phyloP scores from a whole-genome alignment of 1,284 basidiomycete genomes.

The Austroboletus novae-zelandiae region DNA sequence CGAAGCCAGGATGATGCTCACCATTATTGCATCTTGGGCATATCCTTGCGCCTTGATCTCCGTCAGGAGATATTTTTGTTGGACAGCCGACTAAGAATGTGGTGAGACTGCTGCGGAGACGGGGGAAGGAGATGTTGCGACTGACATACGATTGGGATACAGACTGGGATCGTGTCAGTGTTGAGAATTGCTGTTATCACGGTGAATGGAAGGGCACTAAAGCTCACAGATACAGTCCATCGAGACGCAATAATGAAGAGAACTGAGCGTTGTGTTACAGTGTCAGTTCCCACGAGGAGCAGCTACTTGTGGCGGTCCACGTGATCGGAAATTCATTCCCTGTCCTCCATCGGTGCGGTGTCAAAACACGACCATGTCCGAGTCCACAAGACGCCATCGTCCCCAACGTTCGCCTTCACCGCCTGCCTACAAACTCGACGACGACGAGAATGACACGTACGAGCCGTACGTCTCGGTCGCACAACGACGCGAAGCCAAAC shows the following conservation, averaged over 20 bases:
- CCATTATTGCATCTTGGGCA: constrained; percentile 53
- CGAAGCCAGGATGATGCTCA: constrained; percentile 16
- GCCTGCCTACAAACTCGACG: constrained; percentile 53
- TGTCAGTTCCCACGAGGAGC: too few relatives aligned
- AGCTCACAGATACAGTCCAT: constrained; percentile 37
- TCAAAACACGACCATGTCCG: constrained; percentile 29
- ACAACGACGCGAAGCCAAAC: constrained; percentile 78
- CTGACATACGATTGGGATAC: constrained; percentile 47
- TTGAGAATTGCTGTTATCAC: background rate
- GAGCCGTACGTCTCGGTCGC: constrained; percentile 88
- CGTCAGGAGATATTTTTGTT: constrained; percentile 44
- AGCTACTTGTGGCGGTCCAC: too few relatives aligned
- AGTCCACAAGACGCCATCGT: constrained; percentile 45
- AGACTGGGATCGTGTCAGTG: constrained; percentile 37
- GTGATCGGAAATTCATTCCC: too few relatives aligned
- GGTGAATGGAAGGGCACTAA: background rate
- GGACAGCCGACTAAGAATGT: constrained; percentile 46
- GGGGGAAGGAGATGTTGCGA: constrained; percentile 7
- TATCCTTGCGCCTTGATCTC: constrained; percentile 40
- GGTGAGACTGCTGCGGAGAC: constrained; percentile 14
- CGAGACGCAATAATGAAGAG: background rate
- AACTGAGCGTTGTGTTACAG: too few relatives aligned
- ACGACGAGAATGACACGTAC: constrained; percentile 67
- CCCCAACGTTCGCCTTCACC: constrained; percentile 61
- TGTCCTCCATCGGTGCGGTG: too few relatives aligned